Evolutionary conservation across 441 rosid genomes (phyloP), one percentile per base, ranked within the genome.

Genomic region (Gossypium davidsonii): DNA sequence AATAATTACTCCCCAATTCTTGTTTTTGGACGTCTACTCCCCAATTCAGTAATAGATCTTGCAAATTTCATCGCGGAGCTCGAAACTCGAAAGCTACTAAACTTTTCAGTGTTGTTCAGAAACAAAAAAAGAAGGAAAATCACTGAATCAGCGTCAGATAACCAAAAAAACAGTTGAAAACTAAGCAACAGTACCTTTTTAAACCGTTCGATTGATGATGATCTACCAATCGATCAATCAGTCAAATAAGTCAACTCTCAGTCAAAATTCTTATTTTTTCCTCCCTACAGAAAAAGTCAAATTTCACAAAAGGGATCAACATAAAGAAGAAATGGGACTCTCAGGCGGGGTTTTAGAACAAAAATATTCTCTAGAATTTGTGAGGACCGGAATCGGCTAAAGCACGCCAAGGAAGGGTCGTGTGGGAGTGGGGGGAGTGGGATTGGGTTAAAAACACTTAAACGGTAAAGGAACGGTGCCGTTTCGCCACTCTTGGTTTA

Each of bases 321-420:
- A 28, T 6, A 52, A 15, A 52, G 46, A 52, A 52, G 48, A 31
- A 52, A 15, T 17, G 10, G 18, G 9, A 21, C 48, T 70, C 64
- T 70, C 6, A 31, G 34, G 34, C 1, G 34, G 34, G 34, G 34
- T 0, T 31, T 31, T 4, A 0, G 0, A 31, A 31, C 4, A 28
- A 31, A 4, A 31, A 25, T 0, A 1, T 0, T 28, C 6, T 31
- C 34, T 31, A 31, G 2, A 15, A 69, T 52, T 28, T 46, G 64
- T 11, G 55, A 39, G 74, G 60, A 58, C 74, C 52, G 55, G 37
- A 21, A 34, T 10, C 11, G 61, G 74, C 74, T 71, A 58, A 42
- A 44, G 56, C 48, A 25, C 74, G 26, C 74, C 44, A 44, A 26
- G 17, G 28, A 3, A 4, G 52, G 4, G 64, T 31, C 34, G 17